phyloP scores from a whole-genome alignment of 2,329 filamentous ascomycete genomes.

The Exophiala bonariae region DNA sequence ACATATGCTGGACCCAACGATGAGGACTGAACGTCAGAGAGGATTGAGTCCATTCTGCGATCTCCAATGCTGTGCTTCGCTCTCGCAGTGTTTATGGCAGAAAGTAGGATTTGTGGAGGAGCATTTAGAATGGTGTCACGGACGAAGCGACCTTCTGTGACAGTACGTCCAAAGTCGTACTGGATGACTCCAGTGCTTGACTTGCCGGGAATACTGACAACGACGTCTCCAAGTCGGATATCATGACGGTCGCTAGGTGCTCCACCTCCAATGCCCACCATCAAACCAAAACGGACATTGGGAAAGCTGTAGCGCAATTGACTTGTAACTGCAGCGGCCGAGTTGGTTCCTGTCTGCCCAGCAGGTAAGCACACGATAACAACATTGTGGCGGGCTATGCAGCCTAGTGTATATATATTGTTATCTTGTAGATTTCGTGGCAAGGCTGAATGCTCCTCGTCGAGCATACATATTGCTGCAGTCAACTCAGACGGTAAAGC shows the following conservation, averaged over 20 bases:
- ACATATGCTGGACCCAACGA: neutral
- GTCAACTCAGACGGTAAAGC: conserved; percentile 39
- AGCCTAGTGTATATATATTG: conserved; percentile 34
- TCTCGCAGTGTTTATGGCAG: conserved; percentile 3
- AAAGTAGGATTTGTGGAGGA: conserved; percentile 20
- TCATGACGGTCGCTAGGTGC: conserved; percentile 29
- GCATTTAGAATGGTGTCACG: conserved; percentile 21
- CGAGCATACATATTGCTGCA: conserved; percentile 41
- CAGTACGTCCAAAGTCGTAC: conserved; percentile 31
- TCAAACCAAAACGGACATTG: conserved; percentile 37
- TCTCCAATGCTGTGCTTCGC: neutral
- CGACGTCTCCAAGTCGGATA: conserved; percentile 35
- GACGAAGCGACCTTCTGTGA: conserved; percentile 19
- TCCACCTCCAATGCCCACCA: conserved; percentile 47
- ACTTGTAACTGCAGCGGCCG: conserved; percentile 34
- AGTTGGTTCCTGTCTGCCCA: conserved; percentile 32
- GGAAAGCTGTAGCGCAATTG: conserved; percentile 35
- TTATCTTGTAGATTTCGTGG: conserved; percentile 23
- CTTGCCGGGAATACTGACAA: conserved; percentile 26
- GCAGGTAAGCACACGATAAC: conserved; percentile 33
- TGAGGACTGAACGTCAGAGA: neutral
- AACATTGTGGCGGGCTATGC: conserved; percentile 32
- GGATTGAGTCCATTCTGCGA: neutral
- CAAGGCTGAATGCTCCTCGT: conserved; percentile 36
- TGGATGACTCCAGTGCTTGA: conserved; percentile 29